A percentile compares a stretch with the other conserved stretches of the same genome.
Conservation (phyloP, 805 yeast genomes). For the Kuraishia capsulata region DNA sequence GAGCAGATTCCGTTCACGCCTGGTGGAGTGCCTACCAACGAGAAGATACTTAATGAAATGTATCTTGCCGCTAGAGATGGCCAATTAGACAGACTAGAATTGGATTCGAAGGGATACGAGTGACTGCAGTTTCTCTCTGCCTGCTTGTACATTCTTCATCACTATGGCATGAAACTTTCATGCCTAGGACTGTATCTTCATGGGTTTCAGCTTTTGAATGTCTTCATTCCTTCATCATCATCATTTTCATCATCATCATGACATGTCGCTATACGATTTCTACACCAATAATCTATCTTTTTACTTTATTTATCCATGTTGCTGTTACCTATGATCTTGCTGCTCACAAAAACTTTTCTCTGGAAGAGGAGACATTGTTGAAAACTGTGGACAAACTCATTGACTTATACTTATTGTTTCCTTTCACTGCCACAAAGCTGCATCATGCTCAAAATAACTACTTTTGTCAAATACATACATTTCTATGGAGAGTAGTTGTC, state of each 20-base stretch:
- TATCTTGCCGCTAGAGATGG: conserved; percentile 50
- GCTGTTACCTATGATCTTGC: too few relatives aligned
- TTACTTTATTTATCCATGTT: background rate
- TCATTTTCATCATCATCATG: background rate
- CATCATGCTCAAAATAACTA: too few relatives aligned
- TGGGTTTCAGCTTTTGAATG: background rate
- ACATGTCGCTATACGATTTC: background rate
- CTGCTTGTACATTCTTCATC: too few relatives aligned
- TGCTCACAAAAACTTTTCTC: too few relatives aligned
- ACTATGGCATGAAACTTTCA: too few relatives aligned
- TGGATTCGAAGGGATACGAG: background rate
- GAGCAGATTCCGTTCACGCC: conserved; percentile 15
- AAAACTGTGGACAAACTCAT: too few relatives aligned
- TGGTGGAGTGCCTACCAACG: conserved; percentile 4
- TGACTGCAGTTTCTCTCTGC: background rate
- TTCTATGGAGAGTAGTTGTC: too few relatives aligned
- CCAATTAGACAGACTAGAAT: conserved; percentile 40
- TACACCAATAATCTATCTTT: background rate
- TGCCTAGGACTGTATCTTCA: too few relatives aligned
- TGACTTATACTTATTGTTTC: too few relatives aligned
- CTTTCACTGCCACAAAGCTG: too few relatives aligned
- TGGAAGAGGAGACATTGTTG: too few relatives aligned
- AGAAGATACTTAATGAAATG: conserved; percentile 37
- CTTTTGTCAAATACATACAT: too few relatives aligned
- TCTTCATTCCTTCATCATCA: background rate